phyloP scores from a whole-genome alignment of 371 early-diverging fungal species.

The Mucor sp. region DNA sequence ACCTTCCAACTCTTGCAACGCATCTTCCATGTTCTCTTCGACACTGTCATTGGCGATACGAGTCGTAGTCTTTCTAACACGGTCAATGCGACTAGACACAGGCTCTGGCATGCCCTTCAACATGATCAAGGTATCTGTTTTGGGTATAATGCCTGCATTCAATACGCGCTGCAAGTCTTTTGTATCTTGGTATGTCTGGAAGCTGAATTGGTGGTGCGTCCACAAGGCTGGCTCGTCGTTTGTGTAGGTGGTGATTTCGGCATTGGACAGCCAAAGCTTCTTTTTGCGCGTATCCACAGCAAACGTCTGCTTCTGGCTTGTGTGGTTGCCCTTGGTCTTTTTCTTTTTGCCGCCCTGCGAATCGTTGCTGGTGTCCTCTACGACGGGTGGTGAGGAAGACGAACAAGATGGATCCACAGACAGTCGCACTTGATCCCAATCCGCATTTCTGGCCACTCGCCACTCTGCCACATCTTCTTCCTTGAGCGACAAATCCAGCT shows the following conservation, averaged over 20 bases:
- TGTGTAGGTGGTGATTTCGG: conserved; percentile 59
- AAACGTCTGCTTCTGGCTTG: conserved; percentile 1
- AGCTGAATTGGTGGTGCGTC: conserved; percentile 55
- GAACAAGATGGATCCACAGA: conserved; percentile 16
- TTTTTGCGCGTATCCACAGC: background rate
- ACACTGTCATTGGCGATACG: conserved; percentile 29
- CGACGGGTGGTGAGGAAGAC: background rate
- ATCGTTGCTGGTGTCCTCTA: background rate
- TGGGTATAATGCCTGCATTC: conserved; percentile 39
- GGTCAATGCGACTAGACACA: conserved; percentile 45
- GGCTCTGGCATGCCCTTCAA: conserved; percentile 54
- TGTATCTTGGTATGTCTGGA: conserved; percentile 46
- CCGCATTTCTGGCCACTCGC: conserved; percentile 50
- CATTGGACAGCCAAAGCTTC: conserved; percentile 54
- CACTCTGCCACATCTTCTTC: conserved; percentile 67
- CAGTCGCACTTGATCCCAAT: conserved; percentile 51
- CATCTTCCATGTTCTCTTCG: conserved; percentile 51
- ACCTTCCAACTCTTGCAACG: conserved; percentile 54
- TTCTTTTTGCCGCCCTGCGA: conserved; percentile 6
- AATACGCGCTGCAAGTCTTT: conserved; percentile 25
- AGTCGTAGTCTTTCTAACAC: conserved; percentile 43
- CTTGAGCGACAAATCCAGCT: conserved; percentile 50
- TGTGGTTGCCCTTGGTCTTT: conserved; percentile 7
- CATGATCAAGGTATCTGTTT: conserved; percentile 42
- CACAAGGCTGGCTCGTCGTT: conserved; percentile 52